phyloP scores from a whole-genome alignment of 805 yeast genomes.

The Candida taoyuanica region DNA sequence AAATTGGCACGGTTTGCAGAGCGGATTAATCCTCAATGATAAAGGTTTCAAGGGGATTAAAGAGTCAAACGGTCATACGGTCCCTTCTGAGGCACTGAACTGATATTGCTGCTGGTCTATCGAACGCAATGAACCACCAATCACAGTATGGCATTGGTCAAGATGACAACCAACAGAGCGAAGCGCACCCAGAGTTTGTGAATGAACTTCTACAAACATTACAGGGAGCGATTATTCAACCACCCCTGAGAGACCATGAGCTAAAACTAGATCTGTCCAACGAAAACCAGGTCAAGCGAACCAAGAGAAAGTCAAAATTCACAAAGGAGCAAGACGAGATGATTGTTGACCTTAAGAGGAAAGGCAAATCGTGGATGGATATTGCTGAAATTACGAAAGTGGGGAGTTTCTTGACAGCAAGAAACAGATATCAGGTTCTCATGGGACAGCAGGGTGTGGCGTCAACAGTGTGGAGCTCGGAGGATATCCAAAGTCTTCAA shows the following conservation, averaged over 20 bases:
- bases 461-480: slow-evolving; percentile 54
- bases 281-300: slow-evolving; percentile 42
- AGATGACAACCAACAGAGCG: background rate
- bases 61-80: too few relatives aligned
- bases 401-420: slow-evolving; percentile 65
- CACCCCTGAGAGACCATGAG: slow-evolving; percentile 23
- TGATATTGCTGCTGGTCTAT: too few relatives aligned
- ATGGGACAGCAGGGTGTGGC: slow-evolving; percentile 84
- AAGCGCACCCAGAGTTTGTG: background rate
- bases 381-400: slow-evolving; percentile 63
- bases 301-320: slow-evolving; percentile 64
- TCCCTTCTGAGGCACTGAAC: too few relatives aligned
- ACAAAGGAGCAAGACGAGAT: slow-evolving; percentile 61
- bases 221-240: slow-evolving; percentile 13
- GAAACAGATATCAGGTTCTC: slow-evolving; percentile 74
- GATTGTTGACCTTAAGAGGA: slow-evolving; percentile 55
- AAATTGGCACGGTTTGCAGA: too few relatives aligned
- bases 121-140: background rate
- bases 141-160: background rate
- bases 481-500: slow-evolving; percentile 49
- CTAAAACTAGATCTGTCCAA: slow-evolving; percentile 39
- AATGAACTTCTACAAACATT: slow-evolving; percentile 8
- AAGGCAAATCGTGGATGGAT: slow-evolving; percentile 69
- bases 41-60: too few relatives aligned
- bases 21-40: too few relatives aligned